Percentiles rank a stretch among this genome's conserved stretches.
Evolutionary conservation across 352 stramenopile genomes (phyloP).

Genomic region (Phytophthora pinifolia): DNA sequence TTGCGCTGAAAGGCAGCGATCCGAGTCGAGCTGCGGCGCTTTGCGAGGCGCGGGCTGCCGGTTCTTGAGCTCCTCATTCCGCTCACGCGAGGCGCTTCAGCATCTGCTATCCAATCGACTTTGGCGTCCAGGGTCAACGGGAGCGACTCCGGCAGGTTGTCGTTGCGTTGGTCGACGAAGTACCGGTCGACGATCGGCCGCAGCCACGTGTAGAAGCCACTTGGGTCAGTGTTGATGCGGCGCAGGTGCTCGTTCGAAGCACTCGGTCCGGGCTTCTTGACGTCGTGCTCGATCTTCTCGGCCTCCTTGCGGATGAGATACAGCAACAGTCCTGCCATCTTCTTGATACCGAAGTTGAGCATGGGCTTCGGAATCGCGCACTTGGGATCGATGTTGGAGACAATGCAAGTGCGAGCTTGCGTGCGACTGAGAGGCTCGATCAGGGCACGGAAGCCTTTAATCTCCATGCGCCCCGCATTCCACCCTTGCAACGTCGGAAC

Average conservation of each 20-base stretch:
- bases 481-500: conserved; percentile 65
- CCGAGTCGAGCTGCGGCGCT: conserved; percentile 26
- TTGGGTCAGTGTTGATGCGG: conserved; percentile 67
- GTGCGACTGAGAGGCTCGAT: conserved; percentile 76
- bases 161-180: conserved; percentile 50
- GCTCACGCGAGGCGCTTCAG: conserved; percentile 4
- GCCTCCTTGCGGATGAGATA: conserved; percentile 78
- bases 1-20: conserved; percentile 41
- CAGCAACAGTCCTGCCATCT: conserved; percentile 73
- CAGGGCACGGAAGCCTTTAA: conserved; percentile 70
- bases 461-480: conserved; percentile 72
- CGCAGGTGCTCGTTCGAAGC: conserved; percentile 53
- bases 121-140: conserved; percentile 11
- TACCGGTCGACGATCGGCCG: conserved; percentile 64
- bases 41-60: conserved; percentile 22
- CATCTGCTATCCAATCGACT: conserved; percentile 12
- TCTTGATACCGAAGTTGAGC: conserved; percentile 86
- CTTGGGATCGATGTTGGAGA: conserved; percentile 80
- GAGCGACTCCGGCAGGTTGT: conserved; percentile 37
- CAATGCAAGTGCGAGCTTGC: conserved; percentile 69
- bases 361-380: conserved; percentile 67
- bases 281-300: conserved; percentile 72
- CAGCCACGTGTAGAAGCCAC: conserved; percentile 78
- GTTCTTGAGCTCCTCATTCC: conserved; percentile 18
- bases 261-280: conserved; percentile 30